Evolutionary conservation across 352 stramenopile genomes (phyloP).

Genomic region (Pythium aristosporum): DNA sequence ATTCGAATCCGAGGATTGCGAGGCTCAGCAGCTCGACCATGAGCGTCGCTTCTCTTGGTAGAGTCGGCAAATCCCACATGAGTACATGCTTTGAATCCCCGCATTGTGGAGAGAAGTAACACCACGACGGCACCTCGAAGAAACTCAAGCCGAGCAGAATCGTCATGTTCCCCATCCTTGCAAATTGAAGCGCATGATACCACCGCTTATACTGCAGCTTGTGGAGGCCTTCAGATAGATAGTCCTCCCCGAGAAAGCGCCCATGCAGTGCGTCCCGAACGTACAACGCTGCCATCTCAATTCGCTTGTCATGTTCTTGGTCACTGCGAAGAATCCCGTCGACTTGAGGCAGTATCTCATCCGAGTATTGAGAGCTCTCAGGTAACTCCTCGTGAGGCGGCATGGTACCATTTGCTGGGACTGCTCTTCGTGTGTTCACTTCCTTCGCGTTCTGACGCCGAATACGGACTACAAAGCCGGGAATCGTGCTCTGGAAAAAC

Average conservation of each 20-base stretch:
- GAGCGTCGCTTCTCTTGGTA: conserved; percentile 31
- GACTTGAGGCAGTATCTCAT: conserved; percentile 2
- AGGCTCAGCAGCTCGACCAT: conserved; percentile 49
- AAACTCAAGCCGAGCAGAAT: conserved; percentile 48
- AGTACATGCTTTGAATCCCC: conserved; percentile 32
- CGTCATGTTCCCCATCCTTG: conserved; percentile 44
- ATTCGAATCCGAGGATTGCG: conserved; percentile 39
- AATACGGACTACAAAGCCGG: conserved; percentile 29
- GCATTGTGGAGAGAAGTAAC: conserved; percentile 38
- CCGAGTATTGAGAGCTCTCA: background rate
- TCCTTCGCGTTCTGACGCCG: conserved; percentile 13
- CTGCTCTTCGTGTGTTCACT: background rate
- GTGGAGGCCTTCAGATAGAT: conserved; percentile 43
- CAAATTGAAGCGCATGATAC: conserved; percentile 46
- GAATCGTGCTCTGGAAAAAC: conserved; percentile 33
- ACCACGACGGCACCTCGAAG: conserved; percentile 63
- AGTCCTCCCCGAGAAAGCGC: conserved; percentile 49
- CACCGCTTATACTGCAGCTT: conserved; percentile 50
- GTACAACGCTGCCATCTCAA: conserved; percentile 48
- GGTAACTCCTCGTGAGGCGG: background rate
- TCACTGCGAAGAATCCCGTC: conserved; percentile 13
- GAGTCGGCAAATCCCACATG: conserved; percentile 37
- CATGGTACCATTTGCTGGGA: background rate
- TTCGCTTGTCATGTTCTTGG: conserved; percentile 26
- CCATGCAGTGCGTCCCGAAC: conserved; percentile 47